These are phyloP conservation scores for Neospora caninum DNA, from an alignment of 169 alveolate genomes.

Conservation along the genomic window DNA sequence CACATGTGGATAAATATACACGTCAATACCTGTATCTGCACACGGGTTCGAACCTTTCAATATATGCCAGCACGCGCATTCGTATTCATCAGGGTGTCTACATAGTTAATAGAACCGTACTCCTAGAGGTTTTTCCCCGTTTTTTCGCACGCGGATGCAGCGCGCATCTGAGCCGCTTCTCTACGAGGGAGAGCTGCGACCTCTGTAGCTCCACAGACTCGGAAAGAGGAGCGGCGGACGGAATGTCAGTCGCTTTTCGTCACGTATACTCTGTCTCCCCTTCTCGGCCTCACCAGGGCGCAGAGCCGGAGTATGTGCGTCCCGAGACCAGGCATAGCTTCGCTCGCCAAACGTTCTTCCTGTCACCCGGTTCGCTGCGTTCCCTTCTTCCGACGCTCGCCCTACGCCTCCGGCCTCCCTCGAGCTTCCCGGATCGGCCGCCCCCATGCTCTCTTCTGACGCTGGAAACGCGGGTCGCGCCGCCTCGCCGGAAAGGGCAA, in stretches of 20 bases:
- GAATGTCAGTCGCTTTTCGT: background rate
- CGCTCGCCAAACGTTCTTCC: background rate
- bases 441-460: too few relatives aligned
- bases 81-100: too few relatives aligned
- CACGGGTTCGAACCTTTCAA: too few relatives aligned
- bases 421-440: too few relatives aligned
- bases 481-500: too few relatives aligned
- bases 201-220: background rate
- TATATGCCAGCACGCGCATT: too few relatives aligned
- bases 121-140: too few relatives aligned
- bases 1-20: too few relatives aligned
- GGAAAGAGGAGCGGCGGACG: conserved; percentile 5
- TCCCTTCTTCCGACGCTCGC: background rate
- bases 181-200: background rate
- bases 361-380: background rate
- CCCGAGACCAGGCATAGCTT: background rate
- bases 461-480: too few relatives aligned
- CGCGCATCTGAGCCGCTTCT: background rate
- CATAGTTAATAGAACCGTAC: too few relatives aligned
- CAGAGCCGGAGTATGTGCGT: background rate
- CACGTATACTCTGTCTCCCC: background rate
- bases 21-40: too few relatives aligned
- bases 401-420: background rate
- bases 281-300: background rate
- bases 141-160: too few relatives aligned